Evolutionary conservation across 2,329 filamentous ascomycete genomes (phyloP), one percentile per base, ranked within the genome.

Genomic region (Setomelanomma holmii): DNA sequence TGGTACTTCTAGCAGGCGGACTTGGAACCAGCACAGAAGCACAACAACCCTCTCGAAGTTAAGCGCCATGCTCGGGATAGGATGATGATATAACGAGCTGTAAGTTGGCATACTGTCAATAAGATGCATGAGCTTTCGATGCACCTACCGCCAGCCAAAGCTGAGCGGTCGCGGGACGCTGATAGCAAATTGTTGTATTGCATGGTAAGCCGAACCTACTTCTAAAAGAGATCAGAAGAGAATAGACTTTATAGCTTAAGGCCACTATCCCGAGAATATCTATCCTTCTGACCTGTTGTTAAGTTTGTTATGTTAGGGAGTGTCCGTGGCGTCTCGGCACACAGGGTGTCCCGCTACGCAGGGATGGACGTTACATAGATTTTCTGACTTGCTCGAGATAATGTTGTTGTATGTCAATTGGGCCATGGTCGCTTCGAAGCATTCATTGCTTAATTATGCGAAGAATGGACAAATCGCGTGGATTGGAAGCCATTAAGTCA

Each of bases 61-160:
- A 39, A 24, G 43, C 33, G 33, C 30, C 21, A 16, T 16, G 22
- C 27, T 45, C 43, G 2, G 24, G 30, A 23, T 36, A 14, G 33
- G 36, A 39, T 20, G 16, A 39, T 20, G 10, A 39, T 39, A 49
- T 49, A 42, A 24, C 27, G 22, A 43, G 46, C 46, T 36, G 20
- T 49, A 49, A 22, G 24, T 17, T 43, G 30, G 43, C 21, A 17
- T 38, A 49, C 46, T 49, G 42, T 49, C 7, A 20, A 22, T 23
- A 38, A 36, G 46, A 49, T 43, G 27, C 38, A 49, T 43, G 21
- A 49, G 33, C 39, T 49, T 35, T 49, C 40, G 30, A 49, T 27
- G 46, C 46, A 43, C 30, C 46, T 36, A 38, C 46, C 36, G 30
- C 24, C 30, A 36, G 40, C 19, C 30, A 43, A 49, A 49, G 30